Percentiles rank a stretch among this genome's conserved stretches.
Conservation (phyloP, 345 rosid genomes). For the Hirschfeldia incana region DNA sequence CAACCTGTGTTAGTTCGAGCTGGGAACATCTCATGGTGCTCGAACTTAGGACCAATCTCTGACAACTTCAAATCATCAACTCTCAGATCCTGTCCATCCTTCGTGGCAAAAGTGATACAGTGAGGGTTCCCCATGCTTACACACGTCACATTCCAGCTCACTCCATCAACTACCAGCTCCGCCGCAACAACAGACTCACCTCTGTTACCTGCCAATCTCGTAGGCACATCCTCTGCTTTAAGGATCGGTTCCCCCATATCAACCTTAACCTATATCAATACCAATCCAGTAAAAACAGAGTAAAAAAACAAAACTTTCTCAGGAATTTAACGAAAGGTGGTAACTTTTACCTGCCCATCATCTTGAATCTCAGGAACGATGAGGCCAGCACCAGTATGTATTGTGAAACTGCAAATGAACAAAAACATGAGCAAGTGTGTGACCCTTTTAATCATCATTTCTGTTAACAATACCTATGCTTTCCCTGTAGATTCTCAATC, state of each 20-base stretch:
- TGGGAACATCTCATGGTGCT: conserved; percentile 84
- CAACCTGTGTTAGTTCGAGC: conserved; percentile 94
- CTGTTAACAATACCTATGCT: conserved; percentile 49
- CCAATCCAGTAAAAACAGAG: neutral
- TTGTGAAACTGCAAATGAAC: neutral
- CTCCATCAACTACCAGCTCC: conserved; percentile 72
- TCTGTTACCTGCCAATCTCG: conserved; percentile 61
- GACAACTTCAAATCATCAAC: conserved; percentile 84
- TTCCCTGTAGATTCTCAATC: conserved; percentile 74
- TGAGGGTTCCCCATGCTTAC: conserved; percentile 99
- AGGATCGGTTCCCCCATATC: conserved; percentile 95
- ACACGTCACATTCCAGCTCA: conserved; percentile 85
- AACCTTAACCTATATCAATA: conserved; percentile 68
- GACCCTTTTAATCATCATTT: neutral
- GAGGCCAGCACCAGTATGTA: neutral
- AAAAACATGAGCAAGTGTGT: neutral
- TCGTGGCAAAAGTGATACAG: conserved; percentile 75
- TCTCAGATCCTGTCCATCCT: conserved; percentile 55
- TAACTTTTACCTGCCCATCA: neutral
- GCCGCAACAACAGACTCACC: conserved; percentile 48
- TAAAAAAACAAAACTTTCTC: no score
- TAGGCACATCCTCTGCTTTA: conserved; percentile 79
- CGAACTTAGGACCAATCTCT: conserved; percentile 86
- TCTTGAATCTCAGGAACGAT: neutral
- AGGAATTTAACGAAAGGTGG: neutral